Conservation (phyloP, 1,139 yeast species). For the Scheffersomyces segobiensis region DNA sequence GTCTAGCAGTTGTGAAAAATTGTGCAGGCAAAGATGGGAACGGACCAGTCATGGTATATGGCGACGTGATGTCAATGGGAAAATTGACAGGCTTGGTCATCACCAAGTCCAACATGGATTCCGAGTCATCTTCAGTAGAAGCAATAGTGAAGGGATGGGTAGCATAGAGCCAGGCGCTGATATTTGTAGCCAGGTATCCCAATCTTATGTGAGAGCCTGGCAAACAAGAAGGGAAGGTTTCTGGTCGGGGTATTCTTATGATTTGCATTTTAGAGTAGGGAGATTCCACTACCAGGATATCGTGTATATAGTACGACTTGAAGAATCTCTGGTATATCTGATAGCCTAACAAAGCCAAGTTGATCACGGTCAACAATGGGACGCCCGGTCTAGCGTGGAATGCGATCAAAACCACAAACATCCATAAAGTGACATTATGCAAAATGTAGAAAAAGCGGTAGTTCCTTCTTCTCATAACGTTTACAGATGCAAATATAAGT, state of each 20-base stretch:
- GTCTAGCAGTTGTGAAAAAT: constrained; percentile 43
- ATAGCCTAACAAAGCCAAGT: constrained; percentile 19
- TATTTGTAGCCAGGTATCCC: constrained; percentile 15
- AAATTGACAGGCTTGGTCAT: constrained; percentile 16
- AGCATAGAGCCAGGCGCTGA: constrained; percentile 28
- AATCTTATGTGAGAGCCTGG: constrained; percentile 44
- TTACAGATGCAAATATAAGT: constrained; percentile 57
- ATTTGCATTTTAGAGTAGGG: constrained; percentile 25
- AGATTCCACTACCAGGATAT: constrained; percentile 8
- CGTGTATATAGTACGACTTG: constrained; percentile 6
- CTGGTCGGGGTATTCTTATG: constrained; percentile 26
- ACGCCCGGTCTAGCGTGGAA: constrained; percentile 51
- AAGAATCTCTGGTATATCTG: constrained; percentile 26
- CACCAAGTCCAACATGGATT: constrained; percentile 25
- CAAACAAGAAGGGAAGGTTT: constrained; percentile 24
- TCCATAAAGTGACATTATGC: constrained; percentile 33
- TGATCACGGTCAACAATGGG: constrained; percentile 23
- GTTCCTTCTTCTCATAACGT: constrained; percentile 22
- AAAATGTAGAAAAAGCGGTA: constrained; percentile 35
- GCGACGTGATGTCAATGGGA: constrained; percentile 11
- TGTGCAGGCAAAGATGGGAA: constrained; percentile 27
- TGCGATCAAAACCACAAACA: constrained; percentile 30
- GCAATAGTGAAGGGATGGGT: constrained; percentile 43
- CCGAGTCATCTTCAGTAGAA: constrained; percentile 12
- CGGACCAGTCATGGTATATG: constrained; percentile 29